Base-by-base conservation (phyloP, 2,329 filamentous ascomycete genomes). In the Trichophyton equinum region DNA sequence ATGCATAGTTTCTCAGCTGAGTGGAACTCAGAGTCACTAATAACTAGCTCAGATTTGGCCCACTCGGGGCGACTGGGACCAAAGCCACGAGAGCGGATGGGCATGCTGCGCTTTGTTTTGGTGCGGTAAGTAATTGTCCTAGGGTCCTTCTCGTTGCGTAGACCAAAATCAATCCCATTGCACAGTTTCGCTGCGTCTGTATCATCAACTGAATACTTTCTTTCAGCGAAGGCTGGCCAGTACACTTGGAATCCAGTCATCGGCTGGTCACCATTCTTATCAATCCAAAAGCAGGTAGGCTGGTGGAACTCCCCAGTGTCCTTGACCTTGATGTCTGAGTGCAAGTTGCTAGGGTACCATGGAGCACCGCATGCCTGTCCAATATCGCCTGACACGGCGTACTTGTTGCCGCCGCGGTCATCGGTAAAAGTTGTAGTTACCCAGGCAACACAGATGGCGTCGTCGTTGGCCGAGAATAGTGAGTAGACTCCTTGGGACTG, bases 1-100 rank as follows among this genome's bases (percentile, higher is more conserved):
- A 69, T 60, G 63, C 72, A 74, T 8, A 74, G 65, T 57, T 67
- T 64, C 9, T 60, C 67, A 11, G 71, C 72, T 58, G 64, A 70
- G 59, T 73, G 70, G 15, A 49, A 57, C n/a, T 53, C 25, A 3
- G 62, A 46, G 25, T 61, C 57, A 56, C 68, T 69, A 15, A 69
- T 62, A 27, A 67, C 61, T 38, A 69, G 22, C 20, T 51, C 47
- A n/a, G 20, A 4, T 5, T 9, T 15, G 22, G 20, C 47, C 47
- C 47, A 51, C 47, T 27, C 47, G 27, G 47, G 47, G 20, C 47
- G 47, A 15, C 8, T 7, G 6, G 22, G 4, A 13, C 20, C 4
- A 27, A 22, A 15, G 2, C 20, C 7, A 51, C 20, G 11, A 27
- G 47, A 7, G 20, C 20, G 47, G 25, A 13, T 2, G 9, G 20